Evolutionary conservation across 2,329 filamentous ascomycete species (phyloP), one percentile per base, ranked within the genome.

Genomic region (Sclerotinia nivalis): DNA sequence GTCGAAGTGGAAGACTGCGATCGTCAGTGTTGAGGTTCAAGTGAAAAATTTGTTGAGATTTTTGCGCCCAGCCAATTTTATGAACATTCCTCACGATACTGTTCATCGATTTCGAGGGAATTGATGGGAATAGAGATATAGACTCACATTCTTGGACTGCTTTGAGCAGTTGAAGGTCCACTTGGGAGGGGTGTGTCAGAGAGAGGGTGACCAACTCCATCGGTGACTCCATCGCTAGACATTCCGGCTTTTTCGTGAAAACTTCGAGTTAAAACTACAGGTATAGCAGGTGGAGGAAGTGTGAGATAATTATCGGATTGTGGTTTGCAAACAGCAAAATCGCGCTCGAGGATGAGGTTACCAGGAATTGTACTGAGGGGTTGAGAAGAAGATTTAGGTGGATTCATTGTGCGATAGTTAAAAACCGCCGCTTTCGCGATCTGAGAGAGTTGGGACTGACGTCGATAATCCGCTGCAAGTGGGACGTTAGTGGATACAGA

Each of bases 1-100:
- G 90, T 77, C 91, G 84, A 71, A 89, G 80, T 1, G 91, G 89
- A 64, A 87, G 87, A 75, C 91, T 93, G 31, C 25, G 25, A 47
- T 45, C 37, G 67, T 55, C 67, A 60, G 58, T 18, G 18, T 45
- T 60, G 37, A 61, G 20, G 40, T 28, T 43, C 49, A 40, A 61
- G 40, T 61, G 37, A 55, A 61, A 37, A 55, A 12, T 59, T 50
- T 54, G 50, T 49, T 43, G 40, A 61, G 56, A 49, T 34, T 50
- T 61, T 59, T 47, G 55, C 56, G 56, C 50, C 50, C 66, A 52
- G 49, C 20, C 9, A 69, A 52, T 47, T 34, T 61, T 13, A 37
- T 58, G 40, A 5, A 52, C 9, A 52, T 40, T 64, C 47, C 15
- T 52, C 13, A 40, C 4, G 34, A 28, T 12, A 28, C n/a, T 64